Base-by-base conservation (phyloP, 768 basidiomycete genomes). In the Cystobasidium onofrii region DNA sequence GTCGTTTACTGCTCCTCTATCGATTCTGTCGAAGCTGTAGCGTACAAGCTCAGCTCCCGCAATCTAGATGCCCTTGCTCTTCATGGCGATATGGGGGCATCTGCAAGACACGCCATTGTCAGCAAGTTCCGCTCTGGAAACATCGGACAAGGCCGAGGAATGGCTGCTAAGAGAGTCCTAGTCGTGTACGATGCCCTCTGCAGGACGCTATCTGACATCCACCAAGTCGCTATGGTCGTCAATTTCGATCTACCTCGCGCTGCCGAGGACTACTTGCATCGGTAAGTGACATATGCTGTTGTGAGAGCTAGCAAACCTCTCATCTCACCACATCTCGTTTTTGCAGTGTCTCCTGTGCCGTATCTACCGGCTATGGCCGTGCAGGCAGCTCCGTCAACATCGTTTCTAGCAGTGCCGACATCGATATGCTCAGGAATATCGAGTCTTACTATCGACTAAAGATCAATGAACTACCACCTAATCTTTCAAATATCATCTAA, bases 211-310 rank as follows among this genome's bases (percentile, higher is more conserved):
- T 88, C 90, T 33, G 96, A 98, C 76, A 86, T 95, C 1, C 76
- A 75, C 15, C 92, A 93, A 80, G 87, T 95, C 50, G 91, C 94
- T 74, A 85, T 99, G 62, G 88, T 99, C 77, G 88, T 99, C 83
- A 98, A 98, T 82, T 98, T 76, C 91, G 92, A 95, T 84, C 82
- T 94, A 74, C 92, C 91, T 61, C 91, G 91, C 82, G 92, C 89
- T 60, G 95, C 97, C 43, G 95, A 98, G 84, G 94, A 95, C 81
- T 99, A 99, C 81, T 90, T 93, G 29, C 92, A 92, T 80, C 89
- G 95, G 91, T 92, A 75, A 52, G 79, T 18, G 33, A n/a, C n/a
- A n/a, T n/a, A n/a, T n/a, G n/a, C n/a, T n/a, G n/a, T n/a, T n/a
- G n/a, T n/a, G n/a, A n/a, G n/a, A n/a, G n/a, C n/a, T n/a, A n/a